Evolutionary conservation across 1,284 basidiomycete genomes (phyloP), one percentile per base, ranked within the genome.

Genomic region (Melampsora americana): DNA sequence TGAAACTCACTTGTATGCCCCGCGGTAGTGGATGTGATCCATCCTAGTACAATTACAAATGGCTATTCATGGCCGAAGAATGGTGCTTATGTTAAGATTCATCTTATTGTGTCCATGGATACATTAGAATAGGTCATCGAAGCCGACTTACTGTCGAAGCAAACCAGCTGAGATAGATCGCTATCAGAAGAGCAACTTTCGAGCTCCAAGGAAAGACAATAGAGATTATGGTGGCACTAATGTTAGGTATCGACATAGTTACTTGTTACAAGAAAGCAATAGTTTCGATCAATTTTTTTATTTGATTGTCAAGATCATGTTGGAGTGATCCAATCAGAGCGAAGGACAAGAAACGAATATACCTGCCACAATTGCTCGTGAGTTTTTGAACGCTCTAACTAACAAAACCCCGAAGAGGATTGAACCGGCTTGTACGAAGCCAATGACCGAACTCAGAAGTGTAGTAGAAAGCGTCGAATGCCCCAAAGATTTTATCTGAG

Each of bases 401-500:
- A 62, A 35, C 20, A 62, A 23, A 3, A 62, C 16, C 6, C 23
- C 20, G 20, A 35, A 5, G 26, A 26, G 30, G 5, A 62, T 62
- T 6, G 26, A 5, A 6, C 23, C 23, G 32, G 61, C 32, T 62
- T 28, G 23, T 20, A 62, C 61, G 20, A 62, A 32, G 18, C 61
- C 61, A 35, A 20, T 62, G 5, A 35, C 23, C 23, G 26, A 20
- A 11, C 26, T 62, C 30, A 62, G 16, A 28, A 62, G 61, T 28
- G 32, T 28, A 11, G 61, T 28, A 20, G 23, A 20, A 20, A 35
- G 26, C 5, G 9, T 20, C 18, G 26, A 28, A 35, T 30, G 32
- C 20, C 61, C 61, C 7, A 62, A 30, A 62, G 61, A 62, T 26
- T 28, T 35, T 35, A 62, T 35, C 61, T 62, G 39, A 42, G 39